Evolutionary conservation across 805 yeast species (phyloP).

Genomic region (Teunomyces gatunensis): DNA sequence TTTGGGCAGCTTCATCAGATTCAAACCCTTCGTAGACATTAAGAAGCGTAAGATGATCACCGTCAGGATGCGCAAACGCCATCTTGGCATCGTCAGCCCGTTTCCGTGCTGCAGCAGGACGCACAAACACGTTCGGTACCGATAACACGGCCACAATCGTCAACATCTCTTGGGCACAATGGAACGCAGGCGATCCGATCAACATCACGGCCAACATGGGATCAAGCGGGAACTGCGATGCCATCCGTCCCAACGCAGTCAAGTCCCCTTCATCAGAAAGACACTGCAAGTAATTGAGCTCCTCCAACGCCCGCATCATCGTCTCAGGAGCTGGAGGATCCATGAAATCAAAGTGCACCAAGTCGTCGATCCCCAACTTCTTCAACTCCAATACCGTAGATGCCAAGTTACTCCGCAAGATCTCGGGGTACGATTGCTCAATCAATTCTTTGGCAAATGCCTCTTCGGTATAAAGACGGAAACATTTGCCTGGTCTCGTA

Average conservation of each 20-base stretch:
- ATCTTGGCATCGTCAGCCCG: constrained; percentile 89
- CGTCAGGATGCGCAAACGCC: constrained; percentile 87
- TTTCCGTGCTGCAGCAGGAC: constrained; percentile 85
- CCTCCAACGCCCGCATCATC: constrained; percentile 98
- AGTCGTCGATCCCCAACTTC: constrained; percentile 90
- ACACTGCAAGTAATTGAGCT: constrained; percentile 85
- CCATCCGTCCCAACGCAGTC: constrained; percentile 84
- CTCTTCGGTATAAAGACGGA: constrained; percentile 93
- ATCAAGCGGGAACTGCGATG: constrained; percentile 92
- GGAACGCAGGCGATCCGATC: constrained; percentile 79
- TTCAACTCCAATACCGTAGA: constrained; percentile 90
- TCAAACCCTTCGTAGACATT: constrained; percentile 86
- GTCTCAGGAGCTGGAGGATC: constrained; percentile 99
- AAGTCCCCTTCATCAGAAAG: constrained; percentile 88
- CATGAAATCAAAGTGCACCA: constrained; percentile 97
- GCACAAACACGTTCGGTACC: constrained; percentile 90
- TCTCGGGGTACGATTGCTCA: constrained; percentile 96
- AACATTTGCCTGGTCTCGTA: constrained; percentile 97
- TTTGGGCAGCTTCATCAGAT: constrained; percentile 65
- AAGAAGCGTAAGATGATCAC: constrained; percentile 88
- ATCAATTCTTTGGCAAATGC: constrained; percentile 91
- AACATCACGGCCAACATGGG: constrained; percentile 94
- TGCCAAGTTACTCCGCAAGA: constrained; percentile 84
- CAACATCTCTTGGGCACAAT: constrained; percentile 85
- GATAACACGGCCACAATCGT: constrained; percentile 87